phyloP scores from a whole-genome alignment of 2,329 filamentous ascomycete genomes.

The Diaporthe ilicicola region DNA sequence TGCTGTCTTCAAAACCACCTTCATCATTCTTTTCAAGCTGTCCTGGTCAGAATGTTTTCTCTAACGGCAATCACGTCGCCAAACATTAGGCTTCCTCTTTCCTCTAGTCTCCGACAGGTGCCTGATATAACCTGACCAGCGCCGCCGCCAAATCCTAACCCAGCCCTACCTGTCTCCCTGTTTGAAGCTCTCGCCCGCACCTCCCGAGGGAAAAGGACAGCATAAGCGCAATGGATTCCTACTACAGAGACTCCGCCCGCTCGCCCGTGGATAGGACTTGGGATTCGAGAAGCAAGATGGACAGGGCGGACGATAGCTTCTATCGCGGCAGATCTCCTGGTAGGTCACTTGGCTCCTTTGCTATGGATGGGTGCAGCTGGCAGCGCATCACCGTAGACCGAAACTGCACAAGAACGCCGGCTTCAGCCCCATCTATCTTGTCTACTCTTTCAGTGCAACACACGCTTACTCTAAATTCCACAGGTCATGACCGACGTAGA shows the following conservation, averaged over 20 bases:
- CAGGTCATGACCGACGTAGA: conserved; percentile 68
- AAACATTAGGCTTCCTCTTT: conserved; percentile 55
- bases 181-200: background rate
- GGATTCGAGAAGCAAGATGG: conserved; percentile 61
- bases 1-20: conserved; percentile 24
- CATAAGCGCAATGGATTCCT: conserved; percentile 59
- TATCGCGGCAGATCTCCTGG: conserved; percentile 76
- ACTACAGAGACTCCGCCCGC: conserved; percentile 63
- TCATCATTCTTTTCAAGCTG: conserved; percentile 34
- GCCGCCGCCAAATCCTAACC: conserved; percentile 29
- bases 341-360: conserved; percentile 52
- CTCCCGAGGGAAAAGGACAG: conserved; percentile 4
- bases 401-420: background rate
- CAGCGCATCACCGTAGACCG: background rate
- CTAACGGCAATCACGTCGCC: conserved; percentile 64
- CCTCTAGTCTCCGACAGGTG: conserved; percentile 37
- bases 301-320: conserved; percentile 64
- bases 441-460: conserved; percentile 12
- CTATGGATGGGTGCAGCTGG: background rate
- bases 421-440: background rate
- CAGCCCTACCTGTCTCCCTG: background rate
- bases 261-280: conserved; percentile 64
- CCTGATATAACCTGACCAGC: conserved; percentile 41
- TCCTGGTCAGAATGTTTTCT: conserved; percentile 55
- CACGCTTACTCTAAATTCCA: conserved; percentile 37